Percentiles rank a stretch among this genome's conserved stretches.
phyloP scores from a whole-genome alignment of 441 rosid genomes.

The Brassica balearica region DNA sequence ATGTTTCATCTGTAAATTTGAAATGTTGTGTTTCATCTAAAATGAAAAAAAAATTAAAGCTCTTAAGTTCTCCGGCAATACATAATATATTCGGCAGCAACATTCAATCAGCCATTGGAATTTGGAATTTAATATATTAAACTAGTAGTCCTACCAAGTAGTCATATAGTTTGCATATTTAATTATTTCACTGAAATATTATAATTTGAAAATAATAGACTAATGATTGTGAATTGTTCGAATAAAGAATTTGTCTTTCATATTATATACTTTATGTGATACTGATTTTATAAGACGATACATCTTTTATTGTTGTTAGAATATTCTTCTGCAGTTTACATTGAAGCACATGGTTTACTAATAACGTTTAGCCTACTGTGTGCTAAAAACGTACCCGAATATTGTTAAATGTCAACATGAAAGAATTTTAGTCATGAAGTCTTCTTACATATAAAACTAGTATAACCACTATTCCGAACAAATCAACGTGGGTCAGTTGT shows the following conservation, averaged over 20 bases:
- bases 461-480: neutral
- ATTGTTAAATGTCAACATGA: slow-evolving; percentile 21
- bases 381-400: slow-evolving; percentile 14
- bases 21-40: neutral
- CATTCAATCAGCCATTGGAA: neutral
- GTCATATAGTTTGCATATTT: neutral
- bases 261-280: neutral
- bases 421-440: neutral
- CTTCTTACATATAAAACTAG: neutral
- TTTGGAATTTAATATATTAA: neutral
- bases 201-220: neutral
- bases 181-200: neutral
- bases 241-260: slow-evolving; percentile 31
- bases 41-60: neutral
- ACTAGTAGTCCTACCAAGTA: slow-evolving; percentile 24
- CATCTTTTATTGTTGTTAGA: slow-evolving; percentile 24
- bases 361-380: slow-evolving; percentile 26
- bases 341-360: slow-evolving; percentile 32
- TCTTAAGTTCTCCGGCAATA: neutral
- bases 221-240: slow-evolving; percentile 15
- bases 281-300: slow-evolving; percentile 8
- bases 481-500: neutral
- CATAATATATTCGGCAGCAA: neutral
- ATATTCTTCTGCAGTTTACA: slow-evolving; percentile 22
- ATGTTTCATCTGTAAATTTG: neutral